A percentile compares a stretch with the other conserved stretches of the same genome.
Evolutionary conservation across 1,139 yeast species (phyloP).

Genomic region (Hanseniaspora sp.): DNA sequence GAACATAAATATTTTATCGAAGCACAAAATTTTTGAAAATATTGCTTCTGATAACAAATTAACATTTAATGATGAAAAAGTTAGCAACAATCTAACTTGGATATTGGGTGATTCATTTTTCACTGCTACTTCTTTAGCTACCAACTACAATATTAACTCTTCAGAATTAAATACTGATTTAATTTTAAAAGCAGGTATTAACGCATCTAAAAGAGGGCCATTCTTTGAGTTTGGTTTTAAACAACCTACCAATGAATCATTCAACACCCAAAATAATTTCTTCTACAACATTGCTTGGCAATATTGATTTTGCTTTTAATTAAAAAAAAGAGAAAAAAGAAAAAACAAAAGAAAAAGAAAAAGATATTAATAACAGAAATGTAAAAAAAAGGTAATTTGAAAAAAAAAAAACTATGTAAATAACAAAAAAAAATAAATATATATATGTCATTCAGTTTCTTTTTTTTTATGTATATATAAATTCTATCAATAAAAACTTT

Average conservation of each 20-base stretch:
- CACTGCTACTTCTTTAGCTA: neutral
- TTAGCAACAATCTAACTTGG: neutral
- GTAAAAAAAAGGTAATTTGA: slow-evolving; percentile 54
- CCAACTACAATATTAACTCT: neutral
- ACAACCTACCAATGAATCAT: neutral
- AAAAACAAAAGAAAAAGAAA: too few species aligned
- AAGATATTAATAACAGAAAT: slow-evolving; percentile 48
- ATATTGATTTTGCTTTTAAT: neutral
- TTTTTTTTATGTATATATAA: neutral
- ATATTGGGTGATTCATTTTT: neutral
- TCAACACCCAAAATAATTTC: neutral
- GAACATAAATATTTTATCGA: neutral
- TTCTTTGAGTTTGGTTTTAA: neutral
- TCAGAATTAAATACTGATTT: neutral
- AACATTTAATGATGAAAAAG: neutral
- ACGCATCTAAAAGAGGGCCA: neutral
- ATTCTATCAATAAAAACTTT: slow-evolving; percentile 8
- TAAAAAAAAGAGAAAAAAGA: too few species aligned
- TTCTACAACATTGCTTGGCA: slow-evolving; percentile 1
- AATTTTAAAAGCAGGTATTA: neutral
- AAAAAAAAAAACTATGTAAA: slow-evolving; percentile 26
- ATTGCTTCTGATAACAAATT: neutral
- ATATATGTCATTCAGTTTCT: neutral
- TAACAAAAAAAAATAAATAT: neutral
- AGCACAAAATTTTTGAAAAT: neutral